Conservation (phyloP, 331 rosid genomes). For the Acacia concinna region DNA sequence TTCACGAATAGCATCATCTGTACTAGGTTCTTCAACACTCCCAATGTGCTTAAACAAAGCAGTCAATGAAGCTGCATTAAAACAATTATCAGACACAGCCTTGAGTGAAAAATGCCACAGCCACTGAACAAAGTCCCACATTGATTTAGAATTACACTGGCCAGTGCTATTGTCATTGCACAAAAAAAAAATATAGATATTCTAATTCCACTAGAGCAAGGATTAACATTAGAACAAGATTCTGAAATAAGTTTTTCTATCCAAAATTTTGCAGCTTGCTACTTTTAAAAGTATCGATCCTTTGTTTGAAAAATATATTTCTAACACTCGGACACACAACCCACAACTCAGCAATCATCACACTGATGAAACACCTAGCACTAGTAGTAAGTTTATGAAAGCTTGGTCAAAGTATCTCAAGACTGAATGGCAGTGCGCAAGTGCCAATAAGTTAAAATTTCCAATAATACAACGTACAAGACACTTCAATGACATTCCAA, state of each 20-base stretch:
- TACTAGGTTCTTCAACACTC: constrained; percentile 77
- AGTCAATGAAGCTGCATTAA: constrained; percentile 81
- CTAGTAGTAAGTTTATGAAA: background rate
- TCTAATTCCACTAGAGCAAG: background rate
- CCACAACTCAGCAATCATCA: constrained; percentile 7
- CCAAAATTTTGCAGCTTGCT: constrained; percentile 17
- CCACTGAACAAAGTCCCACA: background rate
- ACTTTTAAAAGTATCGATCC: constrained; percentile 3
- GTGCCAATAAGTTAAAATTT: background rate
- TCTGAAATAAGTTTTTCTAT: background rate
- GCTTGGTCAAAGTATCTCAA: background rate
- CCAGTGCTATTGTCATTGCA: background rate
- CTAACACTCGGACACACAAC: background rate
- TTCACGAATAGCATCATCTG: constrained; percentile 81
- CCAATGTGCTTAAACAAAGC: constrained; percentile 94
- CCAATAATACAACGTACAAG: background rate
- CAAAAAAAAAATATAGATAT: background rate
- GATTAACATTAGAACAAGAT: background rate
- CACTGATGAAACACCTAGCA: constrained; percentile 12
- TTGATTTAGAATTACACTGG: background rate
- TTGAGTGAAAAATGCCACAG: background rate
- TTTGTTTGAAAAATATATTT: constrained; percentile 3
- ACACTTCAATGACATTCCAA: background rate
- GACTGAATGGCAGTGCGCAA: background rate
- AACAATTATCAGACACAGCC: constrained; percentile 35